phyloP scores from a whole-genome alignment of 1,284 basidiomycete genomes.

The Bjerkandera adusta region DNA sequence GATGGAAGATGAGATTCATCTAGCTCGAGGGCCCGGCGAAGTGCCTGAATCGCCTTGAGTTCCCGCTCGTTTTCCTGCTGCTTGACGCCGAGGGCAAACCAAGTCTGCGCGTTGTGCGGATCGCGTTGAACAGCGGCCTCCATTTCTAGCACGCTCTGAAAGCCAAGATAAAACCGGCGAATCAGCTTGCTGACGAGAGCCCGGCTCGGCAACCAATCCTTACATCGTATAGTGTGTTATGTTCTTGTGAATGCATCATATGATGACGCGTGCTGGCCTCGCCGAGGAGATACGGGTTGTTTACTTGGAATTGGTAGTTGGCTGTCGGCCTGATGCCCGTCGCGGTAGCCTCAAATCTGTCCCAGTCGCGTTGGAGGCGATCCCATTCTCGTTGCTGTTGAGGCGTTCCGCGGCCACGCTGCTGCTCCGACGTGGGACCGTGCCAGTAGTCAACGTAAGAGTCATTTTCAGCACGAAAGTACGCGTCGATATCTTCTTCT shows the following conservation, averaged over 20 bases:
- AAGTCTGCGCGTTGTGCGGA: slow-evolving; percentile 70
- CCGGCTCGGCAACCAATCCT: slow-evolving; percentile 18
- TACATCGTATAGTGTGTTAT: slow-evolving; percentile 58
- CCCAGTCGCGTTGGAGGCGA: slow-evolving; percentile 80
- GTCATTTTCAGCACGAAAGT: slow-evolving; percentile 70
- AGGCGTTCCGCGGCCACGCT: neutral
- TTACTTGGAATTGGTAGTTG: slow-evolving; percentile 75
- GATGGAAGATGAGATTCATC: slow-evolving; percentile 77
- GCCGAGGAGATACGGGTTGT: slow-evolving; percentile 79
- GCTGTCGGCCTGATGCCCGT: slow-evolving; percentile 57
- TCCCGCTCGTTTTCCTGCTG: slow-evolving; percentile 99
- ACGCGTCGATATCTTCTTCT: slow-evolving; percentile 61
- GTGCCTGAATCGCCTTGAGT: slow-evolving; percentile 84
- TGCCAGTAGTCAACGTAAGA: slow-evolving; percentile 63
- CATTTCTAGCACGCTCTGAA: slow-evolving; percentile 81
- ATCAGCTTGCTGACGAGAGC: neutral
- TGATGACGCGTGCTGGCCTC: slow-evolving; percentile 59
- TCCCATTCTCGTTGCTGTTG: slow-evolving; percentile 49
- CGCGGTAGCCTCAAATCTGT: slow-evolving; percentile 70
- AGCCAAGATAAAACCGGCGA: slow-evolving; percentile 7
- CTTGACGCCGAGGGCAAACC: slow-evolving; percentile 93
- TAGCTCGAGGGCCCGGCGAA: slow-evolving; percentile 80
- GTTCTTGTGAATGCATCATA: slow-evolving; percentile 42
- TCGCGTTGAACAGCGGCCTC: slow-evolving; percentile 89
- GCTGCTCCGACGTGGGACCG: slow-evolving; percentile 7